Evolutionary conservation across 2,329 filamentous ascomycete genomes (phyloP).

Genomic region (Penicillium occitanis): DNA sequence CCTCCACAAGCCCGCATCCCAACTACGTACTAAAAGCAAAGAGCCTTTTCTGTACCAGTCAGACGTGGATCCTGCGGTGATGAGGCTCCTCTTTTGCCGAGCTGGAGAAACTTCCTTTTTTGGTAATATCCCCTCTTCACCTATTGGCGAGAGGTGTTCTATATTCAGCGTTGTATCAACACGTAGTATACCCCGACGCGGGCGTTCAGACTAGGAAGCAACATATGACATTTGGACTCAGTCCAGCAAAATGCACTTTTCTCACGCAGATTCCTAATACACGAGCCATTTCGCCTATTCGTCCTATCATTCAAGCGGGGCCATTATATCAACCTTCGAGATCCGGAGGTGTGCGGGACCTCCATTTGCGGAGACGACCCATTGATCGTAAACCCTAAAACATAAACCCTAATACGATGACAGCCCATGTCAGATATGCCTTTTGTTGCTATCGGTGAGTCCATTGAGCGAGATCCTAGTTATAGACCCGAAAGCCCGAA

Average conservation of each 20-base stretch:
- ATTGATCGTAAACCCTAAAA: neutral
- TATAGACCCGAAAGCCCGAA: neutral
- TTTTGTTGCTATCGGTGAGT: neutral
- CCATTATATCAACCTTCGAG: neutral
- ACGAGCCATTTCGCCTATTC: neutral
- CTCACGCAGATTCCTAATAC: neutral
- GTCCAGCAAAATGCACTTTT: neutral
- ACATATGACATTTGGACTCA: neutral
- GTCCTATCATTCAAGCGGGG: neutral
- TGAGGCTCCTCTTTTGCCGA: slow-evolving; percentile 28
- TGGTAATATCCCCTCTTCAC: slow-evolving; percentile 22
- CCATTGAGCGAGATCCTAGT: neutral
- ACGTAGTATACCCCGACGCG: neutral
- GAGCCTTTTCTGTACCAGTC: neutral
- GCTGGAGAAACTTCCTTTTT: slow-evolving; percentile 45
- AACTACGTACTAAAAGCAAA: neutral
- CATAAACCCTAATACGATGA: neutral
- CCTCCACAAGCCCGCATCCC: neutral
- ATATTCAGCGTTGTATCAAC: neutral
- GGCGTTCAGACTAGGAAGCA: neutral
- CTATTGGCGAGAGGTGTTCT: neutral
- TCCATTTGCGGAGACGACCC: neutral
- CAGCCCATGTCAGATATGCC: neutral
- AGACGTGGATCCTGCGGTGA: slow-evolving; percentile 9
- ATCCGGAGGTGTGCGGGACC: neutral